Evolutionary conservation across 2,329 filamentous ascomycete species (phyloP).

Genomic region (Colletotrichum sp.): DNA sequence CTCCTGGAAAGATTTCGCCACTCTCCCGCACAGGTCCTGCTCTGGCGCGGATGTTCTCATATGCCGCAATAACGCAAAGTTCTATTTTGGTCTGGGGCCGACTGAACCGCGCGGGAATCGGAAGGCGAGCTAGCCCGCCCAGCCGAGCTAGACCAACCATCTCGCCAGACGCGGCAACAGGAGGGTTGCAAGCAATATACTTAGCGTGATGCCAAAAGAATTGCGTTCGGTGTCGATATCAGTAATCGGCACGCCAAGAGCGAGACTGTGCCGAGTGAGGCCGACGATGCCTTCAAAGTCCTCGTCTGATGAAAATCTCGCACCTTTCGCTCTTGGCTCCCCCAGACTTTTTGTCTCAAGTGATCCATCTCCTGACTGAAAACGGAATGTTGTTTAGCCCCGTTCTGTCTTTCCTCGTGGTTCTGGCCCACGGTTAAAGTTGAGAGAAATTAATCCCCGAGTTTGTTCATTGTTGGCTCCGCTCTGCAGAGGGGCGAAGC

Average conservation of each 20-base stretch:
- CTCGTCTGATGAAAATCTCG: not conserved
- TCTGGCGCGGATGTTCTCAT: not conserved
- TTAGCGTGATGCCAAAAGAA: not conserved
- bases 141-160: not conserved
- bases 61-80: not conserved
- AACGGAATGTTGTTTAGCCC: not conserved
- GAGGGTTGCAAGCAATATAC: not conserved
- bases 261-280: not conserved
- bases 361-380: not conserved
- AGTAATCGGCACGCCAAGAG: not conserved
- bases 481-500: constrained; percentile 2
- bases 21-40: not conserved
- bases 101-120: not conserved
- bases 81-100: not conserved
- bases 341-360: not conserved
- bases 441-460: constrained; percentile 12
- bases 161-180: not conserved
- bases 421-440: not conserved
- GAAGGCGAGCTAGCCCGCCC: not conserved
- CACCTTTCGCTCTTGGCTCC: not conserved
- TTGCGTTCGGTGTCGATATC: not conserved
- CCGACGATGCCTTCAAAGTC: not conserved
- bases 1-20: not conserved
- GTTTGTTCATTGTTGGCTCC: not conserved
- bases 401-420: not conserved